These are phyloP conservation scores for Candida odintsovae DNA, from an alignment of 805 yeast genomes.

Conservation along the genomic window DNA sequence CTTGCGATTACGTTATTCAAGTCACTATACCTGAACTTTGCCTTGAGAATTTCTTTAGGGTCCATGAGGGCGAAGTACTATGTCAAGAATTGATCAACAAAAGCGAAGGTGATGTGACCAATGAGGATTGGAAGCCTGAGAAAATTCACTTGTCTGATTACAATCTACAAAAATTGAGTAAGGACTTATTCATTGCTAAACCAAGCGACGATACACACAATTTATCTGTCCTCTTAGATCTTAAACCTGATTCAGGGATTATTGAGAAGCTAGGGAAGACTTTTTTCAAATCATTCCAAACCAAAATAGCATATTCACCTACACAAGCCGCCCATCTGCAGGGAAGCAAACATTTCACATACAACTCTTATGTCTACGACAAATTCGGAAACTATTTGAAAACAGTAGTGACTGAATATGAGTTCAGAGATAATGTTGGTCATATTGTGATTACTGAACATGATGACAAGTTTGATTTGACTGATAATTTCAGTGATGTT, in stretches of 20 bases:
- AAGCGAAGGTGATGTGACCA: neutral
- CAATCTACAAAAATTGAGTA: neutral
- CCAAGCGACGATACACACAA: neutral
- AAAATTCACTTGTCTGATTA: neutral
- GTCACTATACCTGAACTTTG: conserved; percentile 19
- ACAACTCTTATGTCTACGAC: conserved; percentile 3
- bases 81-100: conserved; percentile 3
- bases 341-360: neutral
- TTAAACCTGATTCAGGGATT: neutral
- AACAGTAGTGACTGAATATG: neutral
- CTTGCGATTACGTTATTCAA: conserved; percentile 19
- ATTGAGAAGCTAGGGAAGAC: neutral
- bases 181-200: conserved; percentile 2
- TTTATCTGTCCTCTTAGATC: neutral
- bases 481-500: neutral
- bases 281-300: neutral
- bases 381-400: conserved; percentile 2
- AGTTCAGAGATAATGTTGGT: neutral
- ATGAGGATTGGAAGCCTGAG: neutral
- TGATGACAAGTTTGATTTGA: neutral
- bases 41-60: conserved; percentile 15
- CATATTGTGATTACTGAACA: neutral
- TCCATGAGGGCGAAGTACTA: neutral
- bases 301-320: neutral
- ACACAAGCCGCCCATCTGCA: neutral